Conservation (phyloP, 1,139 yeast species). For the Sugiyamaella novakii region DNA sequence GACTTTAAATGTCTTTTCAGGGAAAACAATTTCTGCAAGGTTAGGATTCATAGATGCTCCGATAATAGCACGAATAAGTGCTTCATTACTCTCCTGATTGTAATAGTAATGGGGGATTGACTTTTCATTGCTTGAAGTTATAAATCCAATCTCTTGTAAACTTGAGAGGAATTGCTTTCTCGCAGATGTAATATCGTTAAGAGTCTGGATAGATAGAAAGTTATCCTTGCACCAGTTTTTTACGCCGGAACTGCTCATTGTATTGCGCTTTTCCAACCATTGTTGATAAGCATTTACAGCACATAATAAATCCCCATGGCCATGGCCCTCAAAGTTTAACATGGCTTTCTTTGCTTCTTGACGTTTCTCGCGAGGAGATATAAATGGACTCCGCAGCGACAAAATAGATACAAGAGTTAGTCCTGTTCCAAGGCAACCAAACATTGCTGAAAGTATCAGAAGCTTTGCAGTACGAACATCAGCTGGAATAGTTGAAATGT, state of each 20-base stretch:
- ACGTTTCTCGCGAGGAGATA: constrained; percentile 61
- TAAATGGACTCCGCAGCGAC: constrained; percentile 74
- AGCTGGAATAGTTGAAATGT: constrained; percentile 77
- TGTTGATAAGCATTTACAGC: constrained; percentile 57
- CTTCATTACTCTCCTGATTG: constrained; percentile 53
- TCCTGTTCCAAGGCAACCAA: constrained; percentile 79
- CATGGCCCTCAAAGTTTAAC: constrained; percentile 46
- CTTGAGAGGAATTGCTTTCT: constrained; percentile 66
- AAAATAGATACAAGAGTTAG: constrained; percentile 74
- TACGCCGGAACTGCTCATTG: constrained; percentile 30
- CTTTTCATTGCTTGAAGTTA: constrained; percentile 46
- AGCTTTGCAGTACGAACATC: constrained; percentile 86
- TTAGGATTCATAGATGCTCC: constrained; percentile 86
- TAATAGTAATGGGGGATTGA: constrained; percentile 40
- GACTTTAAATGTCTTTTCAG: constrained; percentile 73
- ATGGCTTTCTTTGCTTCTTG: constrained; percentile 61
- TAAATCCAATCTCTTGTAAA: constrained; percentile 74
- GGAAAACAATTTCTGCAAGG: constrained; percentile 75
- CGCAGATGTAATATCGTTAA: constrained; percentile 73
- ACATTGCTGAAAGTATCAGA: constrained; percentile 73
- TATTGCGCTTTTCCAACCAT: constrained; percentile 43
- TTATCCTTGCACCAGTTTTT: constrained; percentile 63
- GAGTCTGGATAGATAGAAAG: constrained; percentile 60
- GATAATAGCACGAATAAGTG: constrained; percentile 64
- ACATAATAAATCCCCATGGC: constrained; percentile 73